Evolutionary conservation across 495 filamentous ascomycete species (phyloP).

Genomic region (Podospora sp.): DNA sequence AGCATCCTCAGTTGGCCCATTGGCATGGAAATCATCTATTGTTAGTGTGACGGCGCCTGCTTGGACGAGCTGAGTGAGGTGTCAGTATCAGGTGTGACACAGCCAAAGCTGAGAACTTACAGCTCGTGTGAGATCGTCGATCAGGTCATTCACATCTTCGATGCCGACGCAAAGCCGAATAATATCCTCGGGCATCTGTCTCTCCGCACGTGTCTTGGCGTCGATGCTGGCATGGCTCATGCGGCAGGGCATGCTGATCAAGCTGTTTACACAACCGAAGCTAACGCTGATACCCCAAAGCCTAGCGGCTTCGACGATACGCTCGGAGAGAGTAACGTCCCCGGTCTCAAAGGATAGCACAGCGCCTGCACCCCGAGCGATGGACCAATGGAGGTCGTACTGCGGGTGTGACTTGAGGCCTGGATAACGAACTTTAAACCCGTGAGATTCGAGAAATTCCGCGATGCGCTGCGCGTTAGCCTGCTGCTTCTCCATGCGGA

Average conservation of each 20-base stretch:
- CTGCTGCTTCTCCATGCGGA: constrained; percentile 98
- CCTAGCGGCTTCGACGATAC: constrained; percentile 89
- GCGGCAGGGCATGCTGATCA: constrained; percentile 98
- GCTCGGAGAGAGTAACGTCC: constrained; percentile 75
- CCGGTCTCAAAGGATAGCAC: constrained; percentile 97
- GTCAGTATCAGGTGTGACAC: background rate
- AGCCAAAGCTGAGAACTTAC: constrained; percentile 58
- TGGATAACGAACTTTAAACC: constrained; percentile 93
- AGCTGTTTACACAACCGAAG: constrained; percentile 96
- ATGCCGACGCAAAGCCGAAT: constrained; percentile 96
- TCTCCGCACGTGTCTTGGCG: constrained; percentile 84
- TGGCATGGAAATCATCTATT: constrained; percentile 73
- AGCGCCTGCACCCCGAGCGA: constrained; percentile 90
- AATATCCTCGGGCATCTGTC: constrained; percentile 92
- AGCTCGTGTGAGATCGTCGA: constrained; percentile 87
- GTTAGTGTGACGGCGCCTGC: constrained; percentile 88
- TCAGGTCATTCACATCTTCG: constrained; percentile 88
- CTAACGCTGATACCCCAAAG: constrained; percentile 95
- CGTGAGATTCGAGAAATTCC: constrained; percentile 85
- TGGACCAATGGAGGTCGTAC: constrained; percentile 92
- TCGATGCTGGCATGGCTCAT: constrained; percentile 99
- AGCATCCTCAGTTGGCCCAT: constrained; percentile 15
- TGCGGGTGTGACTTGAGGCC: constrained; percentile 93
- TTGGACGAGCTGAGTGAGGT: constrained; percentile 72
- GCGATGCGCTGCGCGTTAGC: constrained; percentile 87